Base-by-base conservation (phyloP, 2,329 filamentous ascomycete species). In the Penicillium sp. region DNA sequence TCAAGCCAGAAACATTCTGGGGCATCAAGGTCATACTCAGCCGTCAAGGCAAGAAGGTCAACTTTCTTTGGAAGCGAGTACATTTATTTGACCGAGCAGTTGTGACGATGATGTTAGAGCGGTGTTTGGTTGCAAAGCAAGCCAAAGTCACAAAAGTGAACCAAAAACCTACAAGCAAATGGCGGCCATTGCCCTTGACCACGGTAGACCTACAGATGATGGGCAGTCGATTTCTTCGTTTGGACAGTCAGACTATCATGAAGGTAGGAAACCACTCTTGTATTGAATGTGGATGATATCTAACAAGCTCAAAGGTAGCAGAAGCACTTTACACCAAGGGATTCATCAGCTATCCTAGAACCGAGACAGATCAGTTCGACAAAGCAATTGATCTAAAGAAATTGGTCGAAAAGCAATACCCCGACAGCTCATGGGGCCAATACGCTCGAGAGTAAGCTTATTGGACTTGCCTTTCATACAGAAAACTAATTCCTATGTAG, bases 171-270 rank as follows among this genome's bases (percentile, higher is more conserved):
- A 96, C 93, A 0, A 92, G 88, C 69, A 97, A 96, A 76, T 97
- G 89, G 88, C 93, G 93, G 68, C 94, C 94, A 0, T 77, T 99
- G 13, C 94, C 94, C 5, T 79, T 99, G 63, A 99, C 94, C 0
- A 99, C 94, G 0, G 93, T 99, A 21, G 94, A 97, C 73, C 80
- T 99, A 21, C 94, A 99, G 71, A 99, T 97, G 77, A 93, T 93
- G 77, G 93, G 94, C 13, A 96, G 90, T 63, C 84, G 87, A 29
- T 91, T 96, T 68, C 82, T 99, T 25, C 86, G 87, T n/a, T 91
- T 99, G 87, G 91, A 88, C 62, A 93, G 93, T 77, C 89, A 96
- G 66, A 84, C 89, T 59, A 91, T 96, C 44, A 97, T 99, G 93
- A 88, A 83, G 49, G 81, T 89, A 68, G 49, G 59, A 49, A 25